Evolutionary conservation across 108 stramenopile species (phyloP).

Genomic region (Cyclotella sp.): DNA sequence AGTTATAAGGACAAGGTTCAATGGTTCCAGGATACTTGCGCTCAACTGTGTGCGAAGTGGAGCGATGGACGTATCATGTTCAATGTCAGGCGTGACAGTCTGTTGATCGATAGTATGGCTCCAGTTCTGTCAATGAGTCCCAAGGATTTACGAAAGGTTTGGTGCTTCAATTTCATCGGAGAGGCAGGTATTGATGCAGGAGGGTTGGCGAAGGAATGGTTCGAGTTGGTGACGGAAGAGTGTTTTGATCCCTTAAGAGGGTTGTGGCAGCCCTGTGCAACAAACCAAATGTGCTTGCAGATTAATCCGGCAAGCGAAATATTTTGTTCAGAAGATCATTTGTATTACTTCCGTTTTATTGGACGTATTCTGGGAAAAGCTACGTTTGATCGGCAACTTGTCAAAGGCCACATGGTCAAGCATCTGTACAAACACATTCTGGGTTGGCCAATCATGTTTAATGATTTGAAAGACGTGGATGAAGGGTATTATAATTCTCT

Average conservation of each 20-base stretch:
- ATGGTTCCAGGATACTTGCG: constrained; percentile 90
- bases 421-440: constrained; percentile 98
- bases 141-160: constrained; percentile 90
- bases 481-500: constrained; percentile 76
- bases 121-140: constrained; percentile 79
- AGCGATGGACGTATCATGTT: constrained; percentile 89
- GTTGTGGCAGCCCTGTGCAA: constrained; percentile 87
- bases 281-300: constrained; percentile 73
- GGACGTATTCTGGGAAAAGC: constrained; percentile 99
- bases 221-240: constrained; percentile 88
- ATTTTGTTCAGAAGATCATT: constrained; percentile 84
- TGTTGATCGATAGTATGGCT: constrained; percentile 83
- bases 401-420: constrained; percentile 97
- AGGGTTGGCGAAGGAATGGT: constrained; percentile 98
- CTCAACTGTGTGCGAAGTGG: constrained; percentile 83
- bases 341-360: constrained; percentile 95
- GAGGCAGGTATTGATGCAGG: constrained; percentile 99
- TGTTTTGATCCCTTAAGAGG: constrained; percentile 97
- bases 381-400: constrained; percentile 94
- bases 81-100: constrained; percentile 75
- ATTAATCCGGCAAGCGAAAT: constrained; percentile 65
- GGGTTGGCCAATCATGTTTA: constrained; percentile 88
- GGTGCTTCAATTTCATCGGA: constrained; percentile 95
- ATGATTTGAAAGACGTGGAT: constrained; percentile 76
- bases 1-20: constrained; percentile 79